A percentile compares a stretch with the other conserved stretches of the same genome.
These are phyloP conservation scores for Decorospora gaudefroyi DNA, from an alignment of 2,329 filamentous ascomycete genomes.

Conservation along the genomic window DNA sequence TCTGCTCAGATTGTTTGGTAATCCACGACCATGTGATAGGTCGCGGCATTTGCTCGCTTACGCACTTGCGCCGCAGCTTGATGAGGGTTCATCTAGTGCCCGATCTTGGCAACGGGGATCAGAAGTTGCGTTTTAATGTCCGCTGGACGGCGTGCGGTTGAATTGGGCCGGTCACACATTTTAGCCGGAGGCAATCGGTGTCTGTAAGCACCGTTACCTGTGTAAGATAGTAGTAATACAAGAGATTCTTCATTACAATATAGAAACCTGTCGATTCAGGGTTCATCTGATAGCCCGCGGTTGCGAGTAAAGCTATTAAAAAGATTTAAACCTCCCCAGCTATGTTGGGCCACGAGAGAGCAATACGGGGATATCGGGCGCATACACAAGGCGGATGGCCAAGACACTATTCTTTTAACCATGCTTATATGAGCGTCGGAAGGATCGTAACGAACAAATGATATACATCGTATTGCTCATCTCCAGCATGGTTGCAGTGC, in stretches of 20 bases:
- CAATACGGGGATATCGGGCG: too few species aligned
- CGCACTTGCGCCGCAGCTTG: slow-evolving; percentile 21
- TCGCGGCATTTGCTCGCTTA: slow-evolving; percentile 20
- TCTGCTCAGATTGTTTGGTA: slow-evolving; percentile 25
- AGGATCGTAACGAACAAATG: slow-evolving; percentile 8
- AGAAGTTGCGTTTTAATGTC: slow-evolving; percentile 10
- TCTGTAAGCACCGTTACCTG: too few species aligned
- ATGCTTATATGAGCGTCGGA: slow-evolving; percentile 1
- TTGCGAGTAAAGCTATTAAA: too few species aligned
- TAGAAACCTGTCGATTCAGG: too few species aligned
- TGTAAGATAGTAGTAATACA: too few species aligned
- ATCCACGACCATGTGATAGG: slow-evolving; percentile 26
- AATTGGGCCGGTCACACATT: slow-evolving; percentile 5
- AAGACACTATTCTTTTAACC: slow-evolving; percentile 5
- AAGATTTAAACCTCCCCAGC: not conserved
- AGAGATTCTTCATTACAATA: too few species aligned
- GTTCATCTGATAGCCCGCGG: too few species aligned
- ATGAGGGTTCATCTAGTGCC: slow-evolving; percentile 27
- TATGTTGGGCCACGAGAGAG: not conserved
- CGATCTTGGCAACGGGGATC: slow-evolving; percentile 29
- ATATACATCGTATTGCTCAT: slow-evolving; percentile 4
- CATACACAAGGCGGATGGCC: slow-evolving; percentile 2
- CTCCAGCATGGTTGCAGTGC: not conserved
- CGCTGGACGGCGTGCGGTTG: slow-evolving; percentile 7
- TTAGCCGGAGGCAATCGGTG: slow-evolving; percentile 5